Percentiles rank a stretch among this genome's conserved stretches.
These are phyloP conservation scores for Pyrenophora teres DNA, from an alignment of 2,329 filamentous ascomycete species.

Conservation along the genomic window DNA sequence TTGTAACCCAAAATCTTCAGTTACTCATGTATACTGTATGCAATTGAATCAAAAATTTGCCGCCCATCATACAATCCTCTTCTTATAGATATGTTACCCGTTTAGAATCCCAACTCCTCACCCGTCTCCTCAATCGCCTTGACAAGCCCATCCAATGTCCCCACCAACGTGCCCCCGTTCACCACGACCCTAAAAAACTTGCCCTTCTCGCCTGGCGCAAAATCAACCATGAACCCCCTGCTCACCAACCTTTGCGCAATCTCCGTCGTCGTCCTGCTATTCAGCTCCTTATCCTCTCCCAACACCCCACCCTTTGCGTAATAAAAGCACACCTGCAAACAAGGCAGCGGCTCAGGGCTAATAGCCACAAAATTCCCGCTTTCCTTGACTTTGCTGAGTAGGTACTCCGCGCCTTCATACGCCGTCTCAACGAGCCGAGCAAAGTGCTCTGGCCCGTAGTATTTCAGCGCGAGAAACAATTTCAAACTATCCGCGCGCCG, in stretches of 20 bases:
- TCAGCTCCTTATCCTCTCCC: slow-evolving; percentile 51
- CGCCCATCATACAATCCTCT: no score
- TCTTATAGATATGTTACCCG: no score
- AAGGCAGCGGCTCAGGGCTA: slow-evolving; percentile 73
- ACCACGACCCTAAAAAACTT: slow-evolving; percentile 73
- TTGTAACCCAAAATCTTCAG: no score
- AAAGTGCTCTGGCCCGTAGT: slow-evolving; percentile 81
- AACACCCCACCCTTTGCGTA: slow-evolving; percentile 66
- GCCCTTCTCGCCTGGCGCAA: slow-evolving; percentile 64
- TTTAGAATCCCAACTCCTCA: slow-evolving; percentile 35
- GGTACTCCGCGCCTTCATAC: slow-evolving; percentile 70
- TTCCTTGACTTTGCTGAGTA: slow-evolving; percentile 64
- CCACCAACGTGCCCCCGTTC: slow-evolving; percentile 65
- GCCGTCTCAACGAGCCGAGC: slow-evolving; percentile 66
- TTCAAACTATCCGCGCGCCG: slow-evolving; percentile 85
- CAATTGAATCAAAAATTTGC: no score
- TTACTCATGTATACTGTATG: no score
- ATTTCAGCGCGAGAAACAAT: slow-evolving; percentile 85
- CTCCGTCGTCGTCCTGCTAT: slow-evolving; percentile 60
- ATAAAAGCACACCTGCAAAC: slow-evolving; percentile 95
- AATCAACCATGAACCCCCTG: slow-evolving; percentile 72
- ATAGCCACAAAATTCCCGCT: slow-evolving; percentile 71
- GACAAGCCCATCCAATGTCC: slow-evolving; percentile 40
- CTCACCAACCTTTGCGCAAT: slow-evolving; percentile 60
- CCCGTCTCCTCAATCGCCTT: slow-evolving; percentile 60